Percentiles rank a stretch among this genome's conserved stretches.
Conservation (phyloP, 768 basidiomycete genomes). For the Pleurotus citrinopileatus region DNA sequence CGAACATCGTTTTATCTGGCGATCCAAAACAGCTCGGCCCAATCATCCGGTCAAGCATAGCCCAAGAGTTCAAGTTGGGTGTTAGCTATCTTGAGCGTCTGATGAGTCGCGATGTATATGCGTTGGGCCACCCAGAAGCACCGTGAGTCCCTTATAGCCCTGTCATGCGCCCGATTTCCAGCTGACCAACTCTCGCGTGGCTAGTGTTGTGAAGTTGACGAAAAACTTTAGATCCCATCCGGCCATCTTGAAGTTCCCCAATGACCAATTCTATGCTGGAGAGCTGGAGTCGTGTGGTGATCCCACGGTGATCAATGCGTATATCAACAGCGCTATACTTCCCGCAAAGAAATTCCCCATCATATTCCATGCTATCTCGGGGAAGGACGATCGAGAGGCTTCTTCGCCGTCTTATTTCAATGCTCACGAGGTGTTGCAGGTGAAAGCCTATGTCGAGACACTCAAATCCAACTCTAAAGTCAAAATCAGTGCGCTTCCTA, state of each 20-base stretch:
- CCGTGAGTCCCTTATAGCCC: neutral
- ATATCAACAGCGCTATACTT: conserved; percentile 36
- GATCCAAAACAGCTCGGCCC: conserved; percentile 75
- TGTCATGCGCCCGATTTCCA: no score
- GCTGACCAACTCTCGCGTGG: no score
- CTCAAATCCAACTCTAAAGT: conserved; percentile 31
- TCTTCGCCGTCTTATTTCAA: conserved; percentile 75
- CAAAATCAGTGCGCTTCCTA: conserved; percentile 36
- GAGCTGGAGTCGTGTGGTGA: conserved; percentile 50
- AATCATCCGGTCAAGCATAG: conserved; percentile 57
- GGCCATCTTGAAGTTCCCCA: conserved; percentile 59
- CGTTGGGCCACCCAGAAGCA: conserved; percentile 20
- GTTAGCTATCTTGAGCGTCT: conserved; percentile 61
- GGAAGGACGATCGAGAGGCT: conserved; percentile 64
- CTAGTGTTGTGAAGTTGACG: conserved; percentile 60
- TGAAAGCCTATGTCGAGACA: conserved; percentile 45
- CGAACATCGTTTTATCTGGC: conserved; percentile 62
- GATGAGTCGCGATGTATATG: conserved; percentile 45
- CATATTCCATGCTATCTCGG: conserved; percentile 57
- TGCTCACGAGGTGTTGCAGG: conserved; percentile 51
- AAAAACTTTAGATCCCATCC: conserved; percentile 68
- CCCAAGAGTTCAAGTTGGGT: conserved; percentile 53
- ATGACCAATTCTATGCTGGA: conserved; percentile 53
- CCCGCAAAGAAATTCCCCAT: conserved; percentile 52
- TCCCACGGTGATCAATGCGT: conserved; percentile 34